Base-by-base conservation (phyloP, 495 filamentous ascomycete species). In the Aspergillus sclerotiicarbonarius region DNA sequence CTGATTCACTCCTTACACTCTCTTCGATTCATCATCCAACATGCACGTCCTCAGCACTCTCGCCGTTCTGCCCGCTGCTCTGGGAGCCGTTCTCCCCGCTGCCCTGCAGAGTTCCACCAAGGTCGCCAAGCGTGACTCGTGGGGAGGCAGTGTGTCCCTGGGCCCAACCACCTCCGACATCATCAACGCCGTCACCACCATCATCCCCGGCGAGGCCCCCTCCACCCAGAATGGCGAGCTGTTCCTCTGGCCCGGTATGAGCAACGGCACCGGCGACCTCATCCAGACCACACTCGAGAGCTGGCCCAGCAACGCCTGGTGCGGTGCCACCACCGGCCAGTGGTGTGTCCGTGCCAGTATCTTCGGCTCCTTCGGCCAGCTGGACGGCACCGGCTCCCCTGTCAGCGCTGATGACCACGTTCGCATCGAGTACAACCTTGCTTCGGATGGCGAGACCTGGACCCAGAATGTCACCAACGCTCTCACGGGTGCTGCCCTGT, bases 191-290 rank as follows among this genome's bases (percentile, higher is more conserved):
- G 72, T 75, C 6, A 75, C 72, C n/a, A 76, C 75, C 21, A 49
- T 76, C 43, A 68, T 74, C 50, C 72, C 75, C 8, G 75, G 73
- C 21, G 48, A 63, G 32, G 71, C 72, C 0, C 72, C 75, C 4
- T 29, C 67, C 0, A 70, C 71, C 2, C 73, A 77, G 56, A 69
- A 64, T 45, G 73, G 73, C 7, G 65, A 60, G 19, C 62, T 77
- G 0, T 77, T 75, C 63, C 63, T 77, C 25, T 77, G 74, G 74
- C 74, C 72, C 15, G 74, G 73, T 0, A 77, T 77, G 73, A 74
- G 71, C 61, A 77, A 77, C 54, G 69, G 73, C 33, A 77, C 75
- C 1, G 73, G 75, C 4, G 75, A 77, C 51, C 56, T 77, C 16
- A 60, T 76, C 56, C 72, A 77, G 63, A 70, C 71, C 1, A 73